Evolutionary conservation across 2,329 filamentous ascomycete species (phyloP).

Genomic region (Pyrenophora seminiperda): DNA sequence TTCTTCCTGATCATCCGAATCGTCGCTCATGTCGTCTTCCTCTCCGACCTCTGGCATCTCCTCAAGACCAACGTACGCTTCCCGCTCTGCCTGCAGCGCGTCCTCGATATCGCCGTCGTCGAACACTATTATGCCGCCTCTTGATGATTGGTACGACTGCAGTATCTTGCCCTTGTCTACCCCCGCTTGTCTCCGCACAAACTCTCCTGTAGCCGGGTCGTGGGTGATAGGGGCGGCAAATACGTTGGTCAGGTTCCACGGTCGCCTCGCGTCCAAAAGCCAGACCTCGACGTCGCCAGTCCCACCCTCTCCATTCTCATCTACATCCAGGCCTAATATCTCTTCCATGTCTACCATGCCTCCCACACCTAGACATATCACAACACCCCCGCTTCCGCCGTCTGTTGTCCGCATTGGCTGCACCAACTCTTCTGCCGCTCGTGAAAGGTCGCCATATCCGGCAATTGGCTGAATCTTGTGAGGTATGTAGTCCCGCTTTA

Average conservation of each 20-base stretch:
- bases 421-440: constrained; percentile 77
- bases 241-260: constrained; percentile 93
- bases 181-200: constrained; percentile 63
- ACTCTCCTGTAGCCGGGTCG: constrained; percentile 55
- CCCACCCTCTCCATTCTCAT: constrained; percentile 65
- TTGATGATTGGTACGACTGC: constrained; percentile 73
- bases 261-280: constrained; percentile 88
- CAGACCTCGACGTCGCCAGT: constrained; percentile 91
- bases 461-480: constrained; percentile 96
- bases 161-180: constrained; percentile 75
- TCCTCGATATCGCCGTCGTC: constrained; percentile 96
- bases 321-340: constrained; percentile 74
- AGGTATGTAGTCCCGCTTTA: constrained; percentile 96
- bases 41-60: constrained; percentile 92
- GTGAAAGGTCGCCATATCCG: constrained; percentile 87
- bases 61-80: constrained; percentile 82
- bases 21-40: constrained; percentile 65
- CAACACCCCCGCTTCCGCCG: constrained; percentile 84
- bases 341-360: constrained; percentile 86
- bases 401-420: constrained; percentile 82
- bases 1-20: constrained; percentile 52
- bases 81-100: constrained; percentile 72
- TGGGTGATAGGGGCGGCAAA: constrained; percentile 68
- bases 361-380: constrained; percentile 90
- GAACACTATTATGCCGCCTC: constrained; percentile 88